Evolutionary conservation across 2,329 filamentous ascomycete species (phyloP).

Genomic region (Pseudofabraea citricarpa): DNA sequence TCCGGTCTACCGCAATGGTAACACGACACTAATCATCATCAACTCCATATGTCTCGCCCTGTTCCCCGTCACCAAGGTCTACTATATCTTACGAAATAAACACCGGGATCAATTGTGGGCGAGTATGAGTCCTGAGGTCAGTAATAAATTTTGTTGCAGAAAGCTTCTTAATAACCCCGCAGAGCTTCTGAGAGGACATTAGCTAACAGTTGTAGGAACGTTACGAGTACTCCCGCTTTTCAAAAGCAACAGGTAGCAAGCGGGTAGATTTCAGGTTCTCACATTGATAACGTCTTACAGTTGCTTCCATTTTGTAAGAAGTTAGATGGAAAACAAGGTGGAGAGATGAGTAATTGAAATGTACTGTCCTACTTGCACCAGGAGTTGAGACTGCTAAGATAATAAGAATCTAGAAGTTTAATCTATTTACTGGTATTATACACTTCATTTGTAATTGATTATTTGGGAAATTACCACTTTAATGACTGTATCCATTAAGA

Average conservation of each 20-base stretch:
- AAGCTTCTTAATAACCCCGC: not conserved
- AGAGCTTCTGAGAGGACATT: not conserved
- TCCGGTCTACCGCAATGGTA: slow-evolving; percentile 41
- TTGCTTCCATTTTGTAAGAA: too few species aligned
- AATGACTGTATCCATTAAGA: too few species aligned
- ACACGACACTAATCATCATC: slow-evolving; percentile 50
- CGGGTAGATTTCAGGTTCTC: slow-evolving; percentile 33
- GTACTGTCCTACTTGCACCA: too few species aligned
- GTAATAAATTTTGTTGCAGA: slow-evolving; percentile 15
- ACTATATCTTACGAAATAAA: slow-evolving; percentile 41
- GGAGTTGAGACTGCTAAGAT: too few species aligned
- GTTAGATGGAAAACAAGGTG: too few species aligned
- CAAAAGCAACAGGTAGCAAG: slow-evolving; percentile 33
- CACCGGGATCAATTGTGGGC: slow-evolving; percentile 36
- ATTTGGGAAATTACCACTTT: too few species aligned
- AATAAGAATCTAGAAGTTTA: too few species aligned
- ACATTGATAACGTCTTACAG: too few species aligned
- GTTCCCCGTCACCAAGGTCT: slow-evolving; percentile 45
- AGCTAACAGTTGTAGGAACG: not conserved
- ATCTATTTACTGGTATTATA: too few species aligned
- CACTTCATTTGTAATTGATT: too few species aligned
- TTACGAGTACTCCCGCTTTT: slow-evolving; percentile 5
- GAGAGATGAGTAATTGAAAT: too few species aligned
- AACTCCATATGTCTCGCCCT: slow-evolving; percentile 38
- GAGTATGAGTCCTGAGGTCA: slow-evolving; percentile 38